A percentile compares a stretch with the other conserved stretches of the same genome.
Evolutionary conservation across 202 grass and related monocot species (phyloP).

Genomic region (Carex arenaria): DNA sequence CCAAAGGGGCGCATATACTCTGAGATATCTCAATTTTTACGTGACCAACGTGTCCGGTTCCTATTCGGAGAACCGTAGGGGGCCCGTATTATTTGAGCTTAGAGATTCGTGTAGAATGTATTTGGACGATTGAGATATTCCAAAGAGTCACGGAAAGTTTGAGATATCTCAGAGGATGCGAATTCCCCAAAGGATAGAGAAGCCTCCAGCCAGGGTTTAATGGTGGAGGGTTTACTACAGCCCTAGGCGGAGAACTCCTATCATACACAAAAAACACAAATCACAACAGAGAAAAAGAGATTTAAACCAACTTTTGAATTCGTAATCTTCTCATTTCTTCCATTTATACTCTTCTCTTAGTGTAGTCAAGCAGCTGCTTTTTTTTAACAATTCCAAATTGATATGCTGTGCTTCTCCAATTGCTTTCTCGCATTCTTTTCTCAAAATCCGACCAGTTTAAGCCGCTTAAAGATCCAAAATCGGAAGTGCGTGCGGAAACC

Average conservation of each 20-base stretch:
- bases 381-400: not conserved
- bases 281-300: constrained; percentile 26
- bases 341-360: not conserved
- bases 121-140: too few relatives aligned
- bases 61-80: too few relatives aligned
- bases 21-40: too few relatives aligned
- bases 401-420: constrained; percentile 42
- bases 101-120: too few relatives aligned
- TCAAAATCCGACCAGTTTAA: not conserved
- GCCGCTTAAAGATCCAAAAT: not conserved
- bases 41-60: too few relatives aligned
- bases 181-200: constrained; percentile 30
- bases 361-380: not conserved
- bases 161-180: too few relatives aligned
- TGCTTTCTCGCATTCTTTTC: constrained; percentile 21
- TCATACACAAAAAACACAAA: not conserved
- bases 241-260: constrained; percentile 28
- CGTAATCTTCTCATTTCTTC: not conserved
- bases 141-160: too few relatives aligned
- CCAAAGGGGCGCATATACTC: not conserved
- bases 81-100: too few relatives aligned
- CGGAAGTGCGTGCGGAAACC: constrained; percentile 10
- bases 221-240: constrained; percentile 64
- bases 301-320: not conserved
- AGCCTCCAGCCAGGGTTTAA: constrained; percentile 50